Evolutionary conservation across 2,329 filamentous ascomycete species (phyloP).

Genomic region (Ophiosphaerella korrae): DNA sequence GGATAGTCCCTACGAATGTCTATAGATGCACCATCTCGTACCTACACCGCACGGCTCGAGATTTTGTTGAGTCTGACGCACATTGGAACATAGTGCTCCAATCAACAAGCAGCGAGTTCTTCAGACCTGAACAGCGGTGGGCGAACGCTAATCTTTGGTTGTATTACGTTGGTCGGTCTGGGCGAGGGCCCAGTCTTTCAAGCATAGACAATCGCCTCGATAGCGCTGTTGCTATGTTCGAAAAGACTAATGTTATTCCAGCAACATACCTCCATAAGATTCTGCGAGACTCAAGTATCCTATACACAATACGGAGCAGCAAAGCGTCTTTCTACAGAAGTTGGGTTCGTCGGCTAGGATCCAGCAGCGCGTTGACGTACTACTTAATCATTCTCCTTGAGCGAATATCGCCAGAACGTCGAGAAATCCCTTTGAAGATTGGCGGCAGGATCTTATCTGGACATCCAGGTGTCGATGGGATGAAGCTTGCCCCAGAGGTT

Average conservation of each 20-base stretch:
- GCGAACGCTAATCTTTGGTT: constrained; percentile 5
- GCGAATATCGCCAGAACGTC: neutral
- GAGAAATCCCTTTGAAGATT: neutral
- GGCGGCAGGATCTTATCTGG: neutral
- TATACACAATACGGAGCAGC: neutral
- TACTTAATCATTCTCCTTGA: neutral
- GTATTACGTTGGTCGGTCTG: neutral
- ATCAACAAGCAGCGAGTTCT: neutral
- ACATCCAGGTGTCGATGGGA: too few relatives aligned
- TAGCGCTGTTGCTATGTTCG: neutral
- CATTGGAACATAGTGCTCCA: constrained; percentile 1
- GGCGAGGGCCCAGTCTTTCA: neutral
- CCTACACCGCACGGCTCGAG: constrained; percentile 17
- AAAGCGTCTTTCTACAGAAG: too few relatives aligned
- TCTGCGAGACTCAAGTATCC: neutral
- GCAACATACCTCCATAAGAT: neutral
- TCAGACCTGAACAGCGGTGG: constrained; percentile 2
- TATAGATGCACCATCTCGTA: constrained; percentile 1
- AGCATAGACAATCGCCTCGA: neutral
- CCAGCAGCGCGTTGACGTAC: neutral
- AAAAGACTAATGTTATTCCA: neutral
- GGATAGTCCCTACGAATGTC: too few relatives aligned
- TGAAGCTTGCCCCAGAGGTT: too few relatives aligned
- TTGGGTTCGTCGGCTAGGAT: neutral
- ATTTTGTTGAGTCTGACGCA: constrained; percentile 9